These are phyloP conservation scores for Suillus luteus DNA, from an alignment of 768 basidiomycete genomes.

Conservation along the genomic window DNA sequence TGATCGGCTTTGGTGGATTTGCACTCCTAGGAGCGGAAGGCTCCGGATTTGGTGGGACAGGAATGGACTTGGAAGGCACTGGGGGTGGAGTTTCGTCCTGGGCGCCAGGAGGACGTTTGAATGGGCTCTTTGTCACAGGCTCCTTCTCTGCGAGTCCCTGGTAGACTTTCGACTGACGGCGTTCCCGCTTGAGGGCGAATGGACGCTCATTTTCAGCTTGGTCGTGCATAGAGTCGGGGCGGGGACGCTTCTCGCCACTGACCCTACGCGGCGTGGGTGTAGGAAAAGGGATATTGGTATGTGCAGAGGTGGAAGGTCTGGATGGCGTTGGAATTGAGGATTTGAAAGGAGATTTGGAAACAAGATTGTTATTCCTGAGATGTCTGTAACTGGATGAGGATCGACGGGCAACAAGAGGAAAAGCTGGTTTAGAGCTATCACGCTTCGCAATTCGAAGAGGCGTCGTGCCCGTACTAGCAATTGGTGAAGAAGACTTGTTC, in stretches of 20 bases:
- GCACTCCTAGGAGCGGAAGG: conserved; percentile 42
- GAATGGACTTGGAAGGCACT: conserved; percentile 32
- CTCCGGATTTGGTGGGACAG: conserved; percentile 28
- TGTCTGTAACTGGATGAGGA: conserved; percentile 80
- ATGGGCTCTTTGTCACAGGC: conserved; percentile 83
- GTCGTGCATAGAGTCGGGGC: conserved; percentile 70
- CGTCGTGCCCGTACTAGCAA: conserved; percentile 39
- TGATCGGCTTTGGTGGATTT: conserved; percentile 25
- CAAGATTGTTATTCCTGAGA: conserved; percentile 74
- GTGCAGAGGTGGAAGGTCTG: conserved; percentile 21
- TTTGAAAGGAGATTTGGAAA: conserved; percentile 86
- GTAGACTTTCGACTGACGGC: conserved; percentile 73
- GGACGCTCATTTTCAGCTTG: conserved; percentile 75
- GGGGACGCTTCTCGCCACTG: conserved; percentile 78
- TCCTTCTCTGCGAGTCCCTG: conserved; percentile 75
- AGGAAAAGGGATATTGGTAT: conserved; percentile 13
- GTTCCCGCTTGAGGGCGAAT: conserved; percentile 67
- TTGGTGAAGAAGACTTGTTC: conserved; percentile 46
- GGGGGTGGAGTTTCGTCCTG: conserved; percentile 35
- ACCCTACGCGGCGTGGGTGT: conserved; percentile 45
- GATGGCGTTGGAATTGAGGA: conserved; percentile 58
- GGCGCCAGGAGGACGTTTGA: conserved; percentile 42
- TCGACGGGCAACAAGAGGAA: conserved; percentile 63
- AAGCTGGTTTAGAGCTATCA: conserved; percentile 38
- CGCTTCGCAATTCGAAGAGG: conserved; percentile 65